Base-by-base conservation (phyloP, 768 basidiomycete genomes). In the Rickenella mellea region DNA sequence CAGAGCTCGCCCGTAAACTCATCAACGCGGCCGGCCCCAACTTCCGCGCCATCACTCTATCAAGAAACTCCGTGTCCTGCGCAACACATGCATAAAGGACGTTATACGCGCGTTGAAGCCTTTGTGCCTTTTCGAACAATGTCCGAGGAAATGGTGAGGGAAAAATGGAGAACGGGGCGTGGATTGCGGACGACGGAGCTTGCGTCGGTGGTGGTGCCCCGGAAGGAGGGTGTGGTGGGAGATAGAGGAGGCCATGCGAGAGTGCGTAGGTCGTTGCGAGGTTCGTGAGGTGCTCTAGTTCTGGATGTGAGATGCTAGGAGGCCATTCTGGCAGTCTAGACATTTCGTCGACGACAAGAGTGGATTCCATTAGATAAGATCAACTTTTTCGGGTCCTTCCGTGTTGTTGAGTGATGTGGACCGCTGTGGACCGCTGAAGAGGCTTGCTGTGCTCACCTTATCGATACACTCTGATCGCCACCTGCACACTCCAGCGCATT, bases 81-180 rank as follows among this genome's bases (percentile, higher is more conserved):
- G 94, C 83, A 41, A 97, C 69, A 10, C 84, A 71, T 0, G 89
- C 78, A 55, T 99, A 99, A 2, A 98, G 67, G 0, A 73, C 65
- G 61, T 97, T 94, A 60, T 93, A 98, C 0, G 74, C 58, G 2
- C 69, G 69, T 55, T 97, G 93, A 3, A 98, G 58, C 29, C 61
- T 58, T 44, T 72, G 60, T 0, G 85, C 89, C 15, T 69, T 67
- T 3, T 73, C 51, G 55, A 93, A 96, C 11, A 87, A 64, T 2
- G 58, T 42, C 11, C 82, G 71, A 1, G 94, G 92, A 49, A 96
- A 76, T 0, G 92, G 89, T 0, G 89, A 78, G 1, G 96, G 94
- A 51, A 92, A 74, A 29, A 99, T 68, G 0, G 93, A 74, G 48
- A 97, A 65, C 0, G 96, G 96, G 0, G 92, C 93, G 56, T 96